phyloP scores from a whole-genome alignment of 1,284 basidiomycete genomes.

The Melampsora abietis-canadensis region DNA sequence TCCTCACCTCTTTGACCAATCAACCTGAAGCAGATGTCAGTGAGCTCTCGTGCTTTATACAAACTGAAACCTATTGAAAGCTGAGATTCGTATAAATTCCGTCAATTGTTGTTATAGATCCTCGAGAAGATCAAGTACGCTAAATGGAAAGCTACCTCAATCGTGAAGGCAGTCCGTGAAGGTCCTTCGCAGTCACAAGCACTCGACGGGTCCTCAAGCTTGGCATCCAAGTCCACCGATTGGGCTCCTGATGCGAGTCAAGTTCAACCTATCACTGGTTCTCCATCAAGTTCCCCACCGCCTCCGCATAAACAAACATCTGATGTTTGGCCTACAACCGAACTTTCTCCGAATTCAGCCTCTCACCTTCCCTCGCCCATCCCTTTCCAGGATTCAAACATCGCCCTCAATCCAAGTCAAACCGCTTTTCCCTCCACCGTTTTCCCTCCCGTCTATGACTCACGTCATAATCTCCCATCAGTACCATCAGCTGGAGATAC shows the following conservation, averaged over 20 bases:
- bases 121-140: conserved; percentile 78
- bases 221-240: conserved; percentile 7
- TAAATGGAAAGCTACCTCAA: conserved; percentile 89
- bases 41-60: neutral
- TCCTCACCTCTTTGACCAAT: conserved; percentile 69
- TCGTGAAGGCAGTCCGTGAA: conserved; percentile 81
- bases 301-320: conserved; percentile 25
- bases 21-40: conserved; percentile 52
- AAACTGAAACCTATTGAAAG: neutral
- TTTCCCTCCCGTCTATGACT: conserved; percentile 20
- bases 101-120: conserved; percentile 58
- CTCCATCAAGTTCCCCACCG: conserved; percentile 43
- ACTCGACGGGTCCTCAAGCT: conserved; percentile 44
- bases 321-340: conserved; percentile 2
- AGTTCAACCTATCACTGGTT: neutral
- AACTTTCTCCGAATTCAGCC: conserved; percentile 14
- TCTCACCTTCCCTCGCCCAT: conserved; percentile 14
- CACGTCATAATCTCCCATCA: conserved; percentile 29
- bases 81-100: conserved; percentile 47
- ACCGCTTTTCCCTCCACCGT: conserved; percentile 28
- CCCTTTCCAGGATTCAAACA: neutral
- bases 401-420: conserved; percentile 28
- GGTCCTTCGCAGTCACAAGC: conserved; percentile 46
- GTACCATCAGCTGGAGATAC: conserved; percentile 7
- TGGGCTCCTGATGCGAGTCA: neutral